A percentile compares a stretch with the other conserved stretches of the same genome.
These are phyloP conservation scores for Betula pendula DNA, from an alignment of 306 rosid genomes.

Conservation along the genomic window DNA sequence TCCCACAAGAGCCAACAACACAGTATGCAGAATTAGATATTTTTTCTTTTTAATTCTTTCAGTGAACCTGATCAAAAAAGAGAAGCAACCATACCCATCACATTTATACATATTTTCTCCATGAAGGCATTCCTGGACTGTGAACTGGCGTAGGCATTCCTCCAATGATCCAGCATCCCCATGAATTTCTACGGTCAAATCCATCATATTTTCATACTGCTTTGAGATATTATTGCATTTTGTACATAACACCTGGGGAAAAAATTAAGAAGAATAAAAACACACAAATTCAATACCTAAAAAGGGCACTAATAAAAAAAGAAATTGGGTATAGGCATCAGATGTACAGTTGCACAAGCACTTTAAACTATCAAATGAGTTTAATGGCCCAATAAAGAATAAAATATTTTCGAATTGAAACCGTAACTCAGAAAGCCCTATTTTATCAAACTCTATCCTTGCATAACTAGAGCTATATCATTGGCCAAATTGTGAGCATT, in stretches of 20 bases:
- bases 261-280: constrained; percentile 6
- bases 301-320: neutral
- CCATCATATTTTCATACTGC: constrained; percentile 96
- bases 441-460: neutral
- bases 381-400: neutral
- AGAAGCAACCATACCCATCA: constrained; percentile 69
- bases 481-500: neutral
- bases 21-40: neutral
- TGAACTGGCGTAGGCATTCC: constrained; percentile 94
- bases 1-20: neutral
- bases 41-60: neutral
- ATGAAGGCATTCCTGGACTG: constrained; percentile 77
- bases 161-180: constrained; percentile 92
- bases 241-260: constrained; percentile 78
- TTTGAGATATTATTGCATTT: constrained; percentile 73
- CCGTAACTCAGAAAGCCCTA: neutral
- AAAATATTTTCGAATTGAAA: neutral
- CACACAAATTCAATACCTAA: constrained; percentile 20
- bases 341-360: neutral
- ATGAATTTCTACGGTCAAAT: constrained; percentile 94
- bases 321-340: constrained; percentile 2
- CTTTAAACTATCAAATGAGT: neutral
- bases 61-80: neutral
- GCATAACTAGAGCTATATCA: neutral
- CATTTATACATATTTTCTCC: constrained; percentile 98